Evolutionary conservation across 1,284 basidiomycete species (phyloP).

Genomic region (Leccinum pachyderme): DNA sequence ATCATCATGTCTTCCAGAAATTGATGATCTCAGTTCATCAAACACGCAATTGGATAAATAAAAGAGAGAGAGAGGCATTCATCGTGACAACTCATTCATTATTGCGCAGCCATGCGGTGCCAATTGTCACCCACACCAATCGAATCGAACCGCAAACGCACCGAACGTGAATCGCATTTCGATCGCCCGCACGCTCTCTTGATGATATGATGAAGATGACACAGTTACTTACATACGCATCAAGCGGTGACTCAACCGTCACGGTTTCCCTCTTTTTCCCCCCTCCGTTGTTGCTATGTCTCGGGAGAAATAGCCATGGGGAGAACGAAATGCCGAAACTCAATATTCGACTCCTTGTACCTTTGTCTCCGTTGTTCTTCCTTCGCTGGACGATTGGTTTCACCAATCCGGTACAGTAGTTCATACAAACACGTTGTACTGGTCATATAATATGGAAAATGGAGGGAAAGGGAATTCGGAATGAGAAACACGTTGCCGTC

Average conservation of each 20-base stretch:
- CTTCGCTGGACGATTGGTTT: background rate
- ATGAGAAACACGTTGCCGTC: constrained; percentile 11
- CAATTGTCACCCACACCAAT: constrained; percentile 15
- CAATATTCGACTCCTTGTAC: background rate
- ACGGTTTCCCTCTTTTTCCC: background rate
- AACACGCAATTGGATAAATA: constrained; percentile 2
- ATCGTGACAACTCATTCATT: background rate
- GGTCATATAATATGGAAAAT: background rate
- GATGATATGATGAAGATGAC: background rate
- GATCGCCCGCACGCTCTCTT: background rate
- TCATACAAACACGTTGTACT: constrained; percentile 7
- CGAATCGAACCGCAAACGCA: background rate
- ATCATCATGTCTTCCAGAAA: background rate
- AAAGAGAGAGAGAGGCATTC: background rate
- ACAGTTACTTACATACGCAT: background rate
- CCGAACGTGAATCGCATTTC: background rate
- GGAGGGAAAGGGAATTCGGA: background rate
- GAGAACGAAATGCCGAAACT: background rate
- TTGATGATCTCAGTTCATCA: constrained; percentile 15
- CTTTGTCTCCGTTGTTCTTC: background rate
- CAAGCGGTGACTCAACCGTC: constrained; percentile 11
- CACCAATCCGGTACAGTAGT: constrained; percentile 2
- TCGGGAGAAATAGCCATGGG: constrained; percentile 16
- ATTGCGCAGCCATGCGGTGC: background rate
- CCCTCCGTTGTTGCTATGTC: constrained; percentile 6